Evolutionary conservation across 768 basidiomycete species (phyloP).

Genomic region (Lactarius indigo): DNA sequence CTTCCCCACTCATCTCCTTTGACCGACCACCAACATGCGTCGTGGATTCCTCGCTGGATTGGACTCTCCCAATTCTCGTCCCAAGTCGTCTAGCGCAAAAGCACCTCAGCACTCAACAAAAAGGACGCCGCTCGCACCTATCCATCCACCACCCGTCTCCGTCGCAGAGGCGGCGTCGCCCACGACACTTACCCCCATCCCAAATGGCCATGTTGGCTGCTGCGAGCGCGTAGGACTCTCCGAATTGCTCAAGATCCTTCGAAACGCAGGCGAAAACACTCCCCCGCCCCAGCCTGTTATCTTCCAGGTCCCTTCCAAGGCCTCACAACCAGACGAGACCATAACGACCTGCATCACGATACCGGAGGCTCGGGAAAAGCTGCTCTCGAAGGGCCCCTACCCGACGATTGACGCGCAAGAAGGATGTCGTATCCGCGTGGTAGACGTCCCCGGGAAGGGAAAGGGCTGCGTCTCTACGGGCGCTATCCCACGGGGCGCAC

Average conservation of each 20-base stretch:
- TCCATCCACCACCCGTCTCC: neutral
- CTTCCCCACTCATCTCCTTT: neutral
- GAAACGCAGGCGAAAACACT: neutral
- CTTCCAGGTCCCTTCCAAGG: slow-evolving; percentile 4
- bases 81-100: neutral
- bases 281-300: slow-evolving; percentile 7
- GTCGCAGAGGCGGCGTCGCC: neutral
- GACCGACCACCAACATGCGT: slow-evolving; percentile 1
- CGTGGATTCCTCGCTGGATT: slow-evolving; percentile 8
- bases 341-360: slow-evolving; percentile 17
- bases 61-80: neutral
- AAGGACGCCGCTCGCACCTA: neutral
- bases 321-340: neutral
- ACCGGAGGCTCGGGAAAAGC: slow-evolving; percentile 6
- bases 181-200: slow-evolving; percentile 4
- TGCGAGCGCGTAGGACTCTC: slow-evolving; percentile 18
- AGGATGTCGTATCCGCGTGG: slow-evolving; percentile 16
- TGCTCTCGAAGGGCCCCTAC: slow-evolving; percentile 15
- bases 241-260: slow-evolving; percentile 12
- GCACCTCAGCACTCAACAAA: neutral
- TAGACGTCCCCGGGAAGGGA: slow-evolving; percentile 27
- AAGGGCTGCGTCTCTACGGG: slow-evolving; percentile 34
- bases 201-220: slow-evolving; percentile 14
- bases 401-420: slow-evolving; percentile 7
- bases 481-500: slow-evolving; percentile 32